Conservation (phyloP, 2,329 filamentous ascomycete genomes). For the Paecilomyces fulvus region DNA sequence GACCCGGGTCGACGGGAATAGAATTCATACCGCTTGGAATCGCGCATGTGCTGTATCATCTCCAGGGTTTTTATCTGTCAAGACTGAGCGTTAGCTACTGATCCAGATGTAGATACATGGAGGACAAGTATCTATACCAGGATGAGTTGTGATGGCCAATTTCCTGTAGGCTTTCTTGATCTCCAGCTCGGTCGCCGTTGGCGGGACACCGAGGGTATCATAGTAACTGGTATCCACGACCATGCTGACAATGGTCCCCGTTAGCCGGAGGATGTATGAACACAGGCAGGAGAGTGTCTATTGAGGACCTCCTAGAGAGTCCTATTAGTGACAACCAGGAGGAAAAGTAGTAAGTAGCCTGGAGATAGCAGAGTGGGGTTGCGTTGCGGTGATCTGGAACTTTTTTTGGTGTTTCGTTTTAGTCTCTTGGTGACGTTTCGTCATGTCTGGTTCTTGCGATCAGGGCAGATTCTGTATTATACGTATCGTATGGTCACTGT, state of each 20-base stretch:
- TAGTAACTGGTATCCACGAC: constrained; percentile 85
- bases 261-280: neutral
- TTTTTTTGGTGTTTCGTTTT: constrained; percentile 3
- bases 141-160: constrained; percentile 87
- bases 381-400: neutral
- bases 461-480: neutral
- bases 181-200: constrained; percentile 78
- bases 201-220: constrained; percentile 74
- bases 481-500: neutral
- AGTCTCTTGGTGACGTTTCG: neutral
- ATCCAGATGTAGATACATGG: neutral
- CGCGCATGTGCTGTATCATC: constrained; percentile 89
- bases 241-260: constrained; percentile 44
- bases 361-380: neutral
- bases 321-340: neutral
- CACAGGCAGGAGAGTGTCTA: neutral
- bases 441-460: neutral
- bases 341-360: neutral
- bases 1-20: neutral
- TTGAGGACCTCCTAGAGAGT: neutral
- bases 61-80: constrained; percentile 87
- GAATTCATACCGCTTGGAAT: constrained; percentile 67
- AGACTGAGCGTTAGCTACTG: constrained; percentile 7
- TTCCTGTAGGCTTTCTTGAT: constrained; percentile 98
- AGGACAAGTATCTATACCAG: constrained; percentile 46